These are phyloP conservation scores for Oleoguttula mirabilis DNA, from an alignment of 495 filamentous ascomycete species.

Conservation along the genomic window DNA sequence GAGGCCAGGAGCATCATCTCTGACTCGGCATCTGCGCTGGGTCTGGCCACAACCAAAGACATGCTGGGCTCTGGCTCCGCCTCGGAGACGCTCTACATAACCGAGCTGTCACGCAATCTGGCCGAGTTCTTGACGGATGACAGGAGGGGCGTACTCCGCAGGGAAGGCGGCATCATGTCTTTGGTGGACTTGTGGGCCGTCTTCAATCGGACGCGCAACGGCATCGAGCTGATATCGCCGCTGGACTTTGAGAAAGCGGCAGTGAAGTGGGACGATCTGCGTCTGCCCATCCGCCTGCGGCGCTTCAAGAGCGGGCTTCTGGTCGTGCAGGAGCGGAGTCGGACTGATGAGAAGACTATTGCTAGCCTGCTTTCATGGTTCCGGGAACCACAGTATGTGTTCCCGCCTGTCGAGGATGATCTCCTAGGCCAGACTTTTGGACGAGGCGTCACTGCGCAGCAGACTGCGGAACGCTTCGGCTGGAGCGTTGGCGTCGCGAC, in stretches of 20 bases:
- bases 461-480: conserved; percentile 79
- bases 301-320: conserved; percentile 84
- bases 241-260: conserved; percentile 86
- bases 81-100: conserved; percentile 50
- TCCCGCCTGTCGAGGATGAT: conserved; percentile 44
- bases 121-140: conserved; percentile 95
- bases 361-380: conserved; percentile 66
- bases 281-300: conserved; percentile 72
- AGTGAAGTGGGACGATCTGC: conserved; percentile 74
- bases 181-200: conserved; percentile 94
- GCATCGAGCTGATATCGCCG: conserved; percentile 88
- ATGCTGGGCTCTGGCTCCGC: conserved; percentile 50
- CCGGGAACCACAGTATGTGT: conserved; percentile 45
- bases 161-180: conserved; percentile 85
- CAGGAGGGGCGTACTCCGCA: conserved; percentile 60
- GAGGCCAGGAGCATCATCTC: conserved; percentile 65
- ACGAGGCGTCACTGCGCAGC: conserved; percentile 75
- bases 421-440: conserved; percentile 32
- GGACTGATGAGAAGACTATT: conserved; percentile 85
- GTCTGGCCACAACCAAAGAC: conserved; percentile 86
- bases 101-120: conserved; percentile 74
- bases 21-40: conserved; percentile 72
- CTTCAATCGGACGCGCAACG: conserved; percentile 90
- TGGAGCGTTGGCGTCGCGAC: conserved; percentile 98
- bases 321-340: conserved; percentile 78